Conservation (phyloP, 768 basidiomycete genomes). For the Hericium rajendrae region DNA sequence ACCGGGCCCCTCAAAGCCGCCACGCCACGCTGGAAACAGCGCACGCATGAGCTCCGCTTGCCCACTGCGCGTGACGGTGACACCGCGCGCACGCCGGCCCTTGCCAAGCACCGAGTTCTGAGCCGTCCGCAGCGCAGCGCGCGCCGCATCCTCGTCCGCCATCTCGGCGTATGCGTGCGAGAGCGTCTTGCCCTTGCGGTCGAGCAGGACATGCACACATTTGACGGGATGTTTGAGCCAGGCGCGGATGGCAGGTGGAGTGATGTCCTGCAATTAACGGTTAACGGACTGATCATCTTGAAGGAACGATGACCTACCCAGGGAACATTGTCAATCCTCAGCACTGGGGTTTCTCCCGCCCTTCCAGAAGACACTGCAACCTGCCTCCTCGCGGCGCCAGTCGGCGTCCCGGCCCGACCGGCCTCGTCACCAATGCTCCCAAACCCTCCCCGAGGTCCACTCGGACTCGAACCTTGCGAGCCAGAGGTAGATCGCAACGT, state of each 20-base stretch:
- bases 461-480: constrained; percentile 11
- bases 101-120: constrained; percentile 62
- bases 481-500: constrained; percentile 8
- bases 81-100: constrained; percentile 72
- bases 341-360: constrained; percentile 43
- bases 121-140: constrained; percentile 50
- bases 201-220: constrained; percentile 70
- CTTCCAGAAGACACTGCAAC: constrained; percentile 2
- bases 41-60: constrained; percentile 79
- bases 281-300: neutral
- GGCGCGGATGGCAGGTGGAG: constrained; percentile 55
- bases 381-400: constrained; percentile 15
- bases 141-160: constrained; percentile 47
- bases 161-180: constrained; percentile 82
- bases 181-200: constrained; percentile 73
- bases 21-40: constrained; percentile 75
- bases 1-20: constrained; percentile 48
- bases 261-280: constrained; percentile 54
- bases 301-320: constrained; percentile 46
- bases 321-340: constrained; percentile 82
- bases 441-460: constrained; percentile 17
- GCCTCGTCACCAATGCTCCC: constrained; percentile 12
- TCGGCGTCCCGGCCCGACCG: constrained; percentile 22
- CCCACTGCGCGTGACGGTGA: constrained; percentile 71
- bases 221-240: constrained; percentile 68